Percentiles rank a stretch among this genome's conserved stretches.
These are phyloP conservation scores for Chaetomium sp. DNA, from an alignment of 2,329 filamentous ascomycete genomes.

Conservation along the genomic window DNA sequence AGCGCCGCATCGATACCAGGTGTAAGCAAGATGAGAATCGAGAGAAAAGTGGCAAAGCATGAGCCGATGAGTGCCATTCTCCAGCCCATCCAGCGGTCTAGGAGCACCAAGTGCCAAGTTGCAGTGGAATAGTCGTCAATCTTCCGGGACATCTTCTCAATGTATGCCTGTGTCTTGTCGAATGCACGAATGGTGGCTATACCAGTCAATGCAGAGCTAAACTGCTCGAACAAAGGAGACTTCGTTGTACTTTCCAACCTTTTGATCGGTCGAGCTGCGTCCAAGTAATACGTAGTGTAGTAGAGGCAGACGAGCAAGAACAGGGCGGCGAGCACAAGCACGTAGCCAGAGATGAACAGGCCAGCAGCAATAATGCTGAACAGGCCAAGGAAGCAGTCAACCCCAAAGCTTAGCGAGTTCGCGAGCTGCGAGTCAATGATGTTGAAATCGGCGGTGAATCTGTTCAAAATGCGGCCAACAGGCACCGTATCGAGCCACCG, in stretches of 20 bases:
- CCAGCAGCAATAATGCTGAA: constrained; percentile 61
- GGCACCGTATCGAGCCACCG: constrained; percentile 77
- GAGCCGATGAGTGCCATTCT: constrained; percentile 65
- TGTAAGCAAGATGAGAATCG: constrained; percentile 56
- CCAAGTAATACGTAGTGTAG: constrained; percentile 56
- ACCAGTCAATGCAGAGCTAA: constrained; percentile 64
- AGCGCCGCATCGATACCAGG: constrained; percentile 59
- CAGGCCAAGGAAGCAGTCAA: constrained; percentile 55
- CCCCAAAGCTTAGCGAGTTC: constrained; percentile 54
- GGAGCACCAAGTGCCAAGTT: constrained; percentile 62
- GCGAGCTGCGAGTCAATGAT: constrained; percentile 63
- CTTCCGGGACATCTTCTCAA: constrained; percentile 60
- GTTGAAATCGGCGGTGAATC: constrained; percentile 72
- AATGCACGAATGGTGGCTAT: constrained; percentile 72
- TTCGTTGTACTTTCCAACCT: constrained; percentile 70
- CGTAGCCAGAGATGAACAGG: constrained; percentile 59
- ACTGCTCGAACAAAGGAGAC: constrained; percentile 74
- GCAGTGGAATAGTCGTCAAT: constrained; percentile 63
- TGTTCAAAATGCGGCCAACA: constrained; percentile 67
- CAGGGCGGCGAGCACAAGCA: constrained; percentile 55
- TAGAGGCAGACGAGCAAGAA: constrained; percentile 53
- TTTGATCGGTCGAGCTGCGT: constrained; percentile 68
- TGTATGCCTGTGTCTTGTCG: constrained; percentile 59
- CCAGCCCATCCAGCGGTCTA: constrained; percentile 72
- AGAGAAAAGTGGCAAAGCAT: constrained; percentile 59